Conservation (phyloP, 1,139 yeast genomes). For the Blastobotrys raffinosifermentans region DNA sequence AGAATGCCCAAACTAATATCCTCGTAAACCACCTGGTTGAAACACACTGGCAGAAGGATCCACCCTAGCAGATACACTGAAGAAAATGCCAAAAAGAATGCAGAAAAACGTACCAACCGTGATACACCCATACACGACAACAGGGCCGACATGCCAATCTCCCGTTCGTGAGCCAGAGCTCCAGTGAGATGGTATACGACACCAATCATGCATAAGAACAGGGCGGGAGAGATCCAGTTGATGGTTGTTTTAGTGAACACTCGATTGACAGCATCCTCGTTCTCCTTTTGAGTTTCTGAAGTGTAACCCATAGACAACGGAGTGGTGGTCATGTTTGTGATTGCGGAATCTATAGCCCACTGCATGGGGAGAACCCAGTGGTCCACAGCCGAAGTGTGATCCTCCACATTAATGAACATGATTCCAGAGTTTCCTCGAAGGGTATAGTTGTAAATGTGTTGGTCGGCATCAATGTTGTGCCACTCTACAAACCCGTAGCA, state of each 20-base stretch:
- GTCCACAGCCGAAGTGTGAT: constrained; percentile 27
- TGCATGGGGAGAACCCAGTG: constrained; percentile 31
- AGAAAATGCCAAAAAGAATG: constrained; percentile 29
- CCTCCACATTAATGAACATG: constrained; percentile 21
- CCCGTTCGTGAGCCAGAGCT: constrained; percentile 31
- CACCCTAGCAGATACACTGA: constrained; percentile 30
- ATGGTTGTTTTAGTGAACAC: constrained; percentile 27
- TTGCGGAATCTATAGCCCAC: constrained; percentile 35
- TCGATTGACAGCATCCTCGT: constrained; percentile 21
- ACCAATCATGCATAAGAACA: constrained; percentile 33
- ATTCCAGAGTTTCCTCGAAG: constrained; percentile 33
- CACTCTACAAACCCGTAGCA: constrained; percentile 35
- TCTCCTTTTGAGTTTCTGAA: constrained; percentile 23
- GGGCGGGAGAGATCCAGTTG: constrained; percentile 33
- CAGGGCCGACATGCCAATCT: constrained; percentile 30
- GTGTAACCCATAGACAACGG: constrained; percentile 32
- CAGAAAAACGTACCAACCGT: constrained; percentile 23
- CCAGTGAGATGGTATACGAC: constrained; percentile 35
- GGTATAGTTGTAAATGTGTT: constrained; percentile 31
- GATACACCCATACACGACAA: constrained; percentile 32
- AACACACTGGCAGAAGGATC: constrained; percentile 28
- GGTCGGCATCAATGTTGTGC: constrained; percentile 25
- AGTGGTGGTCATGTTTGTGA: constrained; percentile 24
- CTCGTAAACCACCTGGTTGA: constrained; percentile 22
- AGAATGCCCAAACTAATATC: constrained; percentile 27